phyloP scores from a whole-genome alignment of 306 rosid genomes.

The Cucumis hystrix region DNA sequence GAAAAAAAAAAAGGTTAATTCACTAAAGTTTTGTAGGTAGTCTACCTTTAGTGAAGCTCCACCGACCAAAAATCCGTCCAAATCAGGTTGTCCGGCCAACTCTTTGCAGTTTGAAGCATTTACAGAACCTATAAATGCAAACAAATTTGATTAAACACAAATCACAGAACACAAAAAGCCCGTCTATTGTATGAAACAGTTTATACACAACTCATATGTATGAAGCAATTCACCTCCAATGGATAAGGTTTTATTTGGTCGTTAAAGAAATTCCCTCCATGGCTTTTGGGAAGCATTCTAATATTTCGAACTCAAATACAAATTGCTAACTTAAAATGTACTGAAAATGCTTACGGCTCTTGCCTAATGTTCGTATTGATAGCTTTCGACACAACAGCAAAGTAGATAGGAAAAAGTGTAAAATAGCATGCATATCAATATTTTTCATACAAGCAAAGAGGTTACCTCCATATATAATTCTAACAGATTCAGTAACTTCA shows the following conservation, averaged over 20 bases:
- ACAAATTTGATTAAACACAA: not conserved
- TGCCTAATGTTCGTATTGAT: not conserved
- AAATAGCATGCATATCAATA: not conserved
- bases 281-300: not conserved
- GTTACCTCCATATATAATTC: conserved; percentile 91
- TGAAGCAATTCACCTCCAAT: not conserved
- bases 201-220: not conserved
- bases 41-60: conserved; percentile 84
- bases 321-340: not conserved
- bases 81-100: conserved; percentile 62
- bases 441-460: not conserved
- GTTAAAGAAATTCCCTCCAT: not conserved
- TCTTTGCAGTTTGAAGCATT: conserved; percentile 81
- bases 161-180: not conserved
- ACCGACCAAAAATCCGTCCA: conserved; percentile 93
- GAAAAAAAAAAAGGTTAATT: not conserved
- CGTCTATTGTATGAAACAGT: not conserved
- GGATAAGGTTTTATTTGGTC: not conserved
- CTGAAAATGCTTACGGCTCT: not conserved
- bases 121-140: conserved; percentile 50
- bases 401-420: not conserved
- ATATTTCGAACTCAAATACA: not conserved
- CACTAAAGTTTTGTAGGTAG: not conserved
- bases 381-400: not conserved
- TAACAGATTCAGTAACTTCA: conserved; percentile 52